Percentiles rank a stretch among this genome's conserved stretches.
Evolutionary conservation across 2,329 filamentous ascomycete species (phyloP).

Genomic region (Microcyclospora pomicola): DNA sequence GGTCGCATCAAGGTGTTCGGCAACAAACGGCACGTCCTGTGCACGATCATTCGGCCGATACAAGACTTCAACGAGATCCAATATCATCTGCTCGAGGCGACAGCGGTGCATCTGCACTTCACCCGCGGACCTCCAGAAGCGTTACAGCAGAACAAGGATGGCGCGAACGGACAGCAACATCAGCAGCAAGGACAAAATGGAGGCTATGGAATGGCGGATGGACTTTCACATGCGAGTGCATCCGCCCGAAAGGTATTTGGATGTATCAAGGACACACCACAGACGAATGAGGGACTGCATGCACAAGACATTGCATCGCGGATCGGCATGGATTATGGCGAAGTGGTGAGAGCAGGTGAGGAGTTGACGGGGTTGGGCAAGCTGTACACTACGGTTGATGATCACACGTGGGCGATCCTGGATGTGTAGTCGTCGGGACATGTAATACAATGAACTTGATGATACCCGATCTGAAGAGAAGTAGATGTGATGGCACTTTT

Average conservation of each 20-base stretch:
- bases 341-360: slow-evolving; percentile 65
- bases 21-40: slow-evolving; percentile 67
- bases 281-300: slow-evolving; percentile 72
- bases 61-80: slow-evolving; percentile 83
- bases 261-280: slow-evolving; percentile 50
- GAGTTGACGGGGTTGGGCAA: slow-evolving; percentile 61
- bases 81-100: slow-evolving; percentile 82
- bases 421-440: slow-evolving; percentile 39
- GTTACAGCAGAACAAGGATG: slow-evolving; percentile 27
- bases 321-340: slow-evolving; percentile 50
- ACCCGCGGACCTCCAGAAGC: slow-evolving; percentile 50
- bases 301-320: slow-evolving; percentile 59
- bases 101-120: slow-evolving; percentile 75
- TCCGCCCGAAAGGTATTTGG: slow-evolving; percentile 56
- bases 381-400: slow-evolving; percentile 85
- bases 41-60: slow-evolving; percentile 67
- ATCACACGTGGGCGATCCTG: slow-evolving; percentile 79
- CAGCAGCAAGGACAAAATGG: slow-evolving; percentile 9
- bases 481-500: no score
- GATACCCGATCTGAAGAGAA: no score
- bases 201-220: slow-evolving; percentile 18
- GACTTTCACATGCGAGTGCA: slow-evolving; percentile 28
- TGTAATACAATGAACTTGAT: neutral
- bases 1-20: slow-evolving; percentile 74
- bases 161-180: slow-evolving; percentile 21